A percentile compares a stretch with the other conserved stretches of the same genome.
phyloP scores from a whole-genome alignment of 805 yeast genomes.

The Hagleromyces aurorensis region DNA sequence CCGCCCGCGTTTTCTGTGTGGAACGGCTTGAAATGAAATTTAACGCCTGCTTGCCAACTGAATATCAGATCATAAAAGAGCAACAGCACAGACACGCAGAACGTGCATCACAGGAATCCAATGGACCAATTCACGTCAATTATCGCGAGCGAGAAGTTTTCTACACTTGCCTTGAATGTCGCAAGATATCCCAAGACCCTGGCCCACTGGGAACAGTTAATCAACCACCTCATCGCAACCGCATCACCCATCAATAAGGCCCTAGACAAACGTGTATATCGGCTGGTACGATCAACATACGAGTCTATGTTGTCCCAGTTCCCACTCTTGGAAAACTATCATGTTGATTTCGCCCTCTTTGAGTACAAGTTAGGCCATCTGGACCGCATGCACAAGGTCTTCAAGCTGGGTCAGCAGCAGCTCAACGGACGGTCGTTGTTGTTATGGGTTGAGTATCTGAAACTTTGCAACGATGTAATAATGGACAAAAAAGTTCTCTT shows the following conservation, averaged over 20 bases:
- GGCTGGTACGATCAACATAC: constrained; percentile 21
- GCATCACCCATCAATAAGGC: constrained; percentile 25
- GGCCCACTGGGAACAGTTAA: constrained; percentile 26
- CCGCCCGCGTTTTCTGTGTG: too few relatives aligned
- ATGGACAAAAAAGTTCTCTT: constrained; percentile 19
- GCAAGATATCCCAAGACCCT: constrained; percentile 23
- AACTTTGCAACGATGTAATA: constrained; percentile 24
- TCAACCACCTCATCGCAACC: constrained; percentile 19
- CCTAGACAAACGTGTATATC: constrained; percentile 13
- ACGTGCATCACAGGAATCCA: too few relatives aligned
- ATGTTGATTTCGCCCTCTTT: constrained; percentile 29
- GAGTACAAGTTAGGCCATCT: constrained; percentile 29
- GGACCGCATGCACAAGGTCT: constrained; percentile 20
- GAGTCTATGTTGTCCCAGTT: constrained; percentile 24
- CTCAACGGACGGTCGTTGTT: constrained; percentile 27
- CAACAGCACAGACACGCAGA: too few relatives aligned
- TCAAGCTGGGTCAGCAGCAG: constrained; percentile 16
- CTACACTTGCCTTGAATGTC: constrained; percentile 19
- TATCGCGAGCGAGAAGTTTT: constrained; percentile 19
- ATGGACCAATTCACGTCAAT: constrained; percentile 21
- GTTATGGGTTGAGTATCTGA: constrained; percentile 28
- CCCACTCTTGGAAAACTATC: constrained; percentile 30
- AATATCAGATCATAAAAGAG: too few relatives aligned
- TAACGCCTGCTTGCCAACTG: too few relatives aligned
- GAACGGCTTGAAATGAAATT: too few relatives aligned